Evolutionary conservation across 805 yeast species (phyloP), one percentile per base, ranked within the genome.

Genomic region (Sugiyamaella valdiviana): DNA sequence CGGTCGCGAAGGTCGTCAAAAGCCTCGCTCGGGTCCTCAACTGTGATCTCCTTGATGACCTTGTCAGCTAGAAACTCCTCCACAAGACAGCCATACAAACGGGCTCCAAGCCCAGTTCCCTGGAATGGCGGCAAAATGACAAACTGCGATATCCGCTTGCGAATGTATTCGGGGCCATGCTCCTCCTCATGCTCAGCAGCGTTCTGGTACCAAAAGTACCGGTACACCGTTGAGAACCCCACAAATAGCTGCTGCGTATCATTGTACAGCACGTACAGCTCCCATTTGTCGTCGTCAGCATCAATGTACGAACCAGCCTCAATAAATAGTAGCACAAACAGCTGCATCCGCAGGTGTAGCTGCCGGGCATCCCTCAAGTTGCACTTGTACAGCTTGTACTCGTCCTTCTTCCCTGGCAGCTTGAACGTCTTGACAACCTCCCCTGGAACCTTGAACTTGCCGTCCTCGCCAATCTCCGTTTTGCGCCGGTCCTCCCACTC

Each of bases 271-370:
- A 83, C 70, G 61, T 78, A 90, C 2, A 89, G 62, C 42, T 85
- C 88, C 99, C 99, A 93, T 15, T 76, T 72, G 6, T 75, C 73
- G 64, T 93, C 99, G 0, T 64, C 64, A 36, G 75, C 73, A 61
- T 90, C 96, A 48, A 93, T 88, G 59, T 79, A 86, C 1, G 95
- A 80, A 1, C 96, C 98, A 0, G 96, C 98, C 63, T 93, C 99
- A 56, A 93, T 91, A 67, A 83, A 89, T 9, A 93, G 70, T 22
- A 91, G 68, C 14, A 86, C 85, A 57, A 93, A 78, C 1, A 90
- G 79, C 57, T 88, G 95, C 55, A 89, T 72, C 51, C 96, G 68
- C 44, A 73, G 66, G 58, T 82, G 90, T 45, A 88, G 64, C 52
- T 76, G 78, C 41, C 67, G 57, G 0, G 81, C 79, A 41, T 71